Base-by-base conservation (phyloP, 768 basidiomycete species). In the Dacryopinax spathularia region DNA sequence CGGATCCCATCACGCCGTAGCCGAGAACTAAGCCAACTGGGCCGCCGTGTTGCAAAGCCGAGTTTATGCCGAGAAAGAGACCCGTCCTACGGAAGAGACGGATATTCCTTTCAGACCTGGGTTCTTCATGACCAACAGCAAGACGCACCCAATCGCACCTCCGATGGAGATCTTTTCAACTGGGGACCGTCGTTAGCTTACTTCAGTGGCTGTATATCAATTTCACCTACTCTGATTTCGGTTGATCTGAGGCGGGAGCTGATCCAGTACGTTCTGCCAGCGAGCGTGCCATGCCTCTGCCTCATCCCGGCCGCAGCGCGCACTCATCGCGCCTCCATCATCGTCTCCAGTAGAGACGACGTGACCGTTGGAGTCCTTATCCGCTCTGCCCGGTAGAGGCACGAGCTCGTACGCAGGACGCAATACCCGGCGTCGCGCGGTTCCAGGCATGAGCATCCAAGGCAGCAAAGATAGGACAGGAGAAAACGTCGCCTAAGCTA, bases 61-160 rank as follows among this genome's bases (percentile, higher is more conserved):
- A 64, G 20, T 68, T 69, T 1, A 66, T 67, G 35, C 70, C 70
- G 25, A 71, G 65, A 66, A 71, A 71, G 37, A 71, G 65, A 62
- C 70, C 68, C 5, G 69, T 66, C 62, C 68, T 33, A 56, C 35
- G n/a, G n/a, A 7, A 43, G 36, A 1, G 33, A 59, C 22, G n/a
- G 3, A 31, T 6, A 60, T 22, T 13, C 4, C 15, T 15, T 33
- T 34, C 27, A 2, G 33, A 10, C 13, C 20, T 29, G 33, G 6
- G 13, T 34, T 33, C 31, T 33, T 16, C 61, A n/a, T 20, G 16
- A 22, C 15, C 15, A n/a, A 18, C 16, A 1, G 16, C 2, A 25
- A 1, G 16, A 34, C 20, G 31, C 2, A 63, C 63, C 65, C 63
- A 34, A 64, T 64, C 35, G 64, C 67, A 36, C 67, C 66, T 33